Conservation (phyloP, 495 filamentous ascomycete genomes). For the Tuber borchii region DNA sequence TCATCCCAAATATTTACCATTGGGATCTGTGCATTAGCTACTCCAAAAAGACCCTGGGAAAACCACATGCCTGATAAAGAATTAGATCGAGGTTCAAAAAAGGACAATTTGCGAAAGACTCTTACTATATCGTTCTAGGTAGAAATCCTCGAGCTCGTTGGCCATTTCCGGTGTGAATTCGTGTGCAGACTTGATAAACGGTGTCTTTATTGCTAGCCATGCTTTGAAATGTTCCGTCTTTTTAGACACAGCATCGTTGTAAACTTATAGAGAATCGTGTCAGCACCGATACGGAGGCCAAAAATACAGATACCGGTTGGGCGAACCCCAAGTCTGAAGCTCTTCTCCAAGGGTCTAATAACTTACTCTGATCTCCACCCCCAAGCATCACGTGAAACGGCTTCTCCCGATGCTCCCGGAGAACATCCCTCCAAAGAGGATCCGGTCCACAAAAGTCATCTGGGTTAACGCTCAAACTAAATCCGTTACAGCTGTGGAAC, state of each 20-base stretch:
- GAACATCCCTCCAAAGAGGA: constrained; percentile 90
- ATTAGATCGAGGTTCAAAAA: constrained; percentile 9
- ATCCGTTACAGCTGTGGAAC: constrained; percentile 97
- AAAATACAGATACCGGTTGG: neutral
- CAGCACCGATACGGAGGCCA: neutral
- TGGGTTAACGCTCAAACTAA: constrained; percentile 71
- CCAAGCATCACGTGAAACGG: constrained; percentile 99
- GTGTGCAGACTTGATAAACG: constrained; percentile 65
- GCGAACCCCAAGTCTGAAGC: neutral
- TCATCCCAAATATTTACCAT: constrained; percentile 99
- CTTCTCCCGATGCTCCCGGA: constrained; percentile 83
- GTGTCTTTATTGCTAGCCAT: constrained; percentile 77
- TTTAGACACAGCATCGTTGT: constrained; percentile 75
- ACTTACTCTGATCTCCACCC: constrained; percentile 74
- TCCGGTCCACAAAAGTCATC: constrained; percentile 81
- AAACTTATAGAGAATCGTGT: constrained; percentile 48
- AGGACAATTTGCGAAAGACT: constrained; percentile 7
- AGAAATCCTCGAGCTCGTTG: constrained; percentile 77
- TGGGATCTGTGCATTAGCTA: constrained; percentile 89
- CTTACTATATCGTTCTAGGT: constrained; percentile 72
- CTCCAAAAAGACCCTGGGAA: constrained; percentile 84
- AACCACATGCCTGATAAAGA: constrained; percentile 60
- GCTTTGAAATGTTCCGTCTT: constrained; percentile 67
- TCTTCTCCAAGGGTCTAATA: neutral
- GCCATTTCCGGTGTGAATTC: constrained; percentile 71